Base-by-base conservation (phyloP, 805 yeast genomes). In the Lipomyces chichibuensis region DNA sequence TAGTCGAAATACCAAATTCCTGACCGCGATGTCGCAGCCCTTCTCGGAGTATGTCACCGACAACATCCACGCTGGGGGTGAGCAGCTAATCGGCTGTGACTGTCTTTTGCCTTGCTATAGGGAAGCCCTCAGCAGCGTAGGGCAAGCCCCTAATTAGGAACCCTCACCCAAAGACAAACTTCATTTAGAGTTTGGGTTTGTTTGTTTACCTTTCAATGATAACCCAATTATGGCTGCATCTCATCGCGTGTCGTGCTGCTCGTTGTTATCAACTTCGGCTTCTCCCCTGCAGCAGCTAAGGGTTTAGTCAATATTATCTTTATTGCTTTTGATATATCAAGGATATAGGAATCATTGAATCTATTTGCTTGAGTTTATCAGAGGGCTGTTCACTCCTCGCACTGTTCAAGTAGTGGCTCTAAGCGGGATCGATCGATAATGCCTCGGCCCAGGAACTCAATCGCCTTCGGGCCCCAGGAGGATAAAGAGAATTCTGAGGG, bases 391-490 rank as follows among this genome's bases (percentile, higher is more conserved):
- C 53, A 37, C 14, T 37, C 4, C 5, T 11, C 13, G 7, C n/a
- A 2, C 29, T 13, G 29, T 59, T 29, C 63, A 5, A 6, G 32
- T 43, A 33, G 37, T 43, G 62, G 9, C n/a, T n/a, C 57, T 43
- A 25, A 58, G 57, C 57, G 25, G 33, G 25, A 60, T 64, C 1
- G 59, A 69, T 9, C 63, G 65, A 54, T 58, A 57, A 52, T 67
- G 33, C 70, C 70, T 20, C 66, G 70, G 11, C 56, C 52, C 14
- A 60, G 70, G 29, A 55, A 63, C 25, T 64, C 71, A 0, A 32
- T 66, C 23, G 65, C 61, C 32, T 6, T 17, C 13, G 32, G 46
- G 11, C 11, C 55, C 13, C 63, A 20, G 3, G 54, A n/a, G 33
- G 51, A 69, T 23, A 66, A 69, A 52, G 70, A 69, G 52, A 66